phyloP scores from a whole-genome alignment of 495 filamentous ascomycete species.

The Parathielavia appendiculata region DNA sequence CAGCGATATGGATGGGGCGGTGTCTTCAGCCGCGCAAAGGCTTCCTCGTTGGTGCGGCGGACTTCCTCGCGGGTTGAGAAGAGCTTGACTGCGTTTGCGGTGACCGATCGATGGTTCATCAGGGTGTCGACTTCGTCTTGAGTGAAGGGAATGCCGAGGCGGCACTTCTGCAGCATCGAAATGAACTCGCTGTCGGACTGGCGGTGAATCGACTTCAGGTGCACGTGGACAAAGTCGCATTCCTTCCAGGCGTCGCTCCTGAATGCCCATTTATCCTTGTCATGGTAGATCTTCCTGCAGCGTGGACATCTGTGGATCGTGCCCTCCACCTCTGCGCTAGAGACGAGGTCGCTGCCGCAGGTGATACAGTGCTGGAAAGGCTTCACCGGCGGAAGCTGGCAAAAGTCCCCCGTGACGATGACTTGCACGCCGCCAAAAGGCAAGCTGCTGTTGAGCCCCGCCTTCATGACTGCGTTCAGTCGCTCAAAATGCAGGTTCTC shows the following conservation, averaged over 20 bases:
- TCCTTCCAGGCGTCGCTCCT: constrained; percentile 35
- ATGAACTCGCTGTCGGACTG: constrained; percentile 49
- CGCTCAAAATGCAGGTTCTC: constrained; percentile 53
- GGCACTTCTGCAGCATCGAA: constrained; percentile 47
- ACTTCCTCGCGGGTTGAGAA: constrained; percentile 44
- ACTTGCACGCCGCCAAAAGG: constrained; percentile 92
- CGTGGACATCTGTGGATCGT: constrained; percentile 53
- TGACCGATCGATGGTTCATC: constrained; percentile 41
- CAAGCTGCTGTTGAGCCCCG: constrained; percentile 37
- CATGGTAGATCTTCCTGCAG: constrained; percentile 27
- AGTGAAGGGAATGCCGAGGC: constrained; percentile 39
- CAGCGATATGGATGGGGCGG: constrained; percentile 58
- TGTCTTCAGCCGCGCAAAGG: constrained; percentile 36
- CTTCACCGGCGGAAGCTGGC: constrained; percentile 87
- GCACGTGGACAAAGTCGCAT: constrained; percentile 34
- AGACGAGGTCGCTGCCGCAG: constrained; percentile 65
- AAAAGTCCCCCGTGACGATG: constrained; percentile 93
- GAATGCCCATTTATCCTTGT: constrained; percentile 40
- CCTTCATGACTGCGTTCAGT: constrained; percentile 48
- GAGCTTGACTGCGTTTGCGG: constrained; percentile 42
- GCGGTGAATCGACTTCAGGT: constrained; percentile 49
- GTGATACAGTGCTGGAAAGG: constrained; percentile 73
- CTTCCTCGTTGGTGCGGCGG: constrained; percentile 32
- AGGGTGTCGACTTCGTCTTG: constrained; percentile 39
- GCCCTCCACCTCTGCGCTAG: constrained; percentile 52